Base-by-base conservation (phyloP, 2,329 filamentous ascomycete genomes). In the Colletotrichum navitas region DNA sequence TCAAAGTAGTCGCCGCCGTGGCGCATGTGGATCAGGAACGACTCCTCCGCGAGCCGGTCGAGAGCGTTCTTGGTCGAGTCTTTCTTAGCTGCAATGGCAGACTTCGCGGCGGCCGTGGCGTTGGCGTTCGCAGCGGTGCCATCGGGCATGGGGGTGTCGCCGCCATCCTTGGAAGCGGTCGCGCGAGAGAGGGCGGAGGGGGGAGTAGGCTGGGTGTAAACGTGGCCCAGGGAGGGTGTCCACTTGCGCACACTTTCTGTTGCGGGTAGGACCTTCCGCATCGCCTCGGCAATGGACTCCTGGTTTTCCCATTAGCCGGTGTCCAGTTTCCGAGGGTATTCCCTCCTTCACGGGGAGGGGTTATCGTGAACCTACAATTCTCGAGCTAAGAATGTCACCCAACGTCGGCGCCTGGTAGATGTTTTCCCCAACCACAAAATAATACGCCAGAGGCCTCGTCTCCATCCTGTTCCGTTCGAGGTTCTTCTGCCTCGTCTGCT, bases 1-100 rank as follows among this genome's bases (percentile, higher is more conserved):
- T 92, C 89, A 80, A 92, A 88, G 77, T 90, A 92, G 74, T 92
- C 89, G 60, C 88, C 87, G 47, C 89, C 90, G 74, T 87, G 88
- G 73, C 84, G 85, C 79, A 89, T 83, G 74, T 90, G 88, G 51
- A 89, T 83, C 74, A 83, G 80, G 73, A 90, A 86, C 0, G 89
- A 87, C 75, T 91, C 88, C 74, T 91, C 88, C 2, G 89, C 84
- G 3, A 88, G 79, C 18, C 85, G 74, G 71, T 87, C 83, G 4
- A 86, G 78, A 1, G 80, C 81, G 1, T 79, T 75, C 66, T 83
- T 81, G 1, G 79, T 76, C 67, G 83, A 80, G 47, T 83, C 81
- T 70, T 80, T 79, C 65, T 81, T 85, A 18, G 74, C 63, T 16
- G 73, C 4, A 76, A 36, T 71, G 62, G 77, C 79, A 67, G 75